Conservation (phyloP, 306 rosid species). For the Vachellia collinsii region DNA sequence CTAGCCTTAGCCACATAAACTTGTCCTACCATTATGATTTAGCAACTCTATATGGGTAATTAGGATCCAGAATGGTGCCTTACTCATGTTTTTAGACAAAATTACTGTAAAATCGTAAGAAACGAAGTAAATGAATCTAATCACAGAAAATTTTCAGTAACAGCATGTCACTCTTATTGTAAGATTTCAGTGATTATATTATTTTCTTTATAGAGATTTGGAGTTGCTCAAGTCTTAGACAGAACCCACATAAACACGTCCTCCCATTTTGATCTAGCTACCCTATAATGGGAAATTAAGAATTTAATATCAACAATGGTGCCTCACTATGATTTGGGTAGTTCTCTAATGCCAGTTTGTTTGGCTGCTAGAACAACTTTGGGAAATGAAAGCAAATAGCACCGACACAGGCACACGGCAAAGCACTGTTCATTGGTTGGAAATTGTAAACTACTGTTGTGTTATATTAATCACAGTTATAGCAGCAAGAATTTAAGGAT, state of each 20-base stretch:
- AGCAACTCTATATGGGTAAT: too few species aligned
- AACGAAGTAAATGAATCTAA: too few species aligned
- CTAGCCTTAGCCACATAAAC: too few species aligned
- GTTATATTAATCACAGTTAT: background rate
- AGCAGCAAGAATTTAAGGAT: background rate
- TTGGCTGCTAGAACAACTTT: conserved; percentile 30
- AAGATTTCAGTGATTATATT: too few species aligned
- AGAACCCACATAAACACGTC: conserved; percentile 9
- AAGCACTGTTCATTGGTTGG: background rate
- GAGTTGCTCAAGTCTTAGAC: conserved; percentile 2
- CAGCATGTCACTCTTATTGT: too few species aligned
- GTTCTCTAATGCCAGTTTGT: conserved; percentile 4
- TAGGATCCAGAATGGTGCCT: too few species aligned
- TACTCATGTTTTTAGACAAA: too few species aligned
- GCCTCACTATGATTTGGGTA: background rate
- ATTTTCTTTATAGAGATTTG: too few species aligned
- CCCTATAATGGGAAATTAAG: conserved; percentile 17
- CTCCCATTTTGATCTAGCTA: conserved; percentile 1
- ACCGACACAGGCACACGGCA: conserved; percentile 3
- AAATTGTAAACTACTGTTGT: background rate
- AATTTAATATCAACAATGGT: background rate
- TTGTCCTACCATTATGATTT: too few species aligned
- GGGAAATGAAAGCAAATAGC: background rate
- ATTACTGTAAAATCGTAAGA: too few species aligned
- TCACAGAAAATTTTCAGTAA: too few species aligned